Evolutionary conservation across 2,329 filamentous ascomycete species (phyloP), one percentile per base, ranked within the genome.

Genomic region (Drechmeria coniospora): DNA sequence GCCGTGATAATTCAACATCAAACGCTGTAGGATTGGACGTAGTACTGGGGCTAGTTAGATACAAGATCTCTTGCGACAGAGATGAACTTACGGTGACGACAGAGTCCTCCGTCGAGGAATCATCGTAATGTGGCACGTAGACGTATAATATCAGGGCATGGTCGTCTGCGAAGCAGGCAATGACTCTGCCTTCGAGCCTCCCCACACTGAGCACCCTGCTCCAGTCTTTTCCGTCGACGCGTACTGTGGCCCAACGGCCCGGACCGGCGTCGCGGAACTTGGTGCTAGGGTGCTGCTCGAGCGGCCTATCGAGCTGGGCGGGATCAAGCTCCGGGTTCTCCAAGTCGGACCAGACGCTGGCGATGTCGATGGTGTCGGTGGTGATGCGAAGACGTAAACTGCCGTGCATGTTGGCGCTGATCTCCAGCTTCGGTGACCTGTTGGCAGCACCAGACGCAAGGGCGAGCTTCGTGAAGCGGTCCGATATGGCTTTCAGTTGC

Each of bases 381-480:
- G 69, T 66, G 34, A 94, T 78, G 8, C 79, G 73, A 35, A 98
- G 63, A 25, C 74, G 74, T 32, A 98, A 58, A 32, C 74, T 76
- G 13, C 90, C 90, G 52, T 92, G 81, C 83, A 93, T 93, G 52
- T 94, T 98, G 17, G 86, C 90, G 29, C 78, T 78, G 23, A 95
- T 57, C 49, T 93, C 83, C 3, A 98, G 61, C 43, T 84, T 81
- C 0, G 82, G 71, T 4, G 57, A 56, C 15, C 56, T 47, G 24
- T 55, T 54, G 19, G 60, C 34, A 19, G 38, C 35, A 4, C 45
- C 41, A n/a, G 48, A 58, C 14, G 61, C 57, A 26, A 68, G 55
- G 4, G 81, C 82, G 3, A 95, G 70, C 45, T 81, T 87, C 23
- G 84, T 95, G 55, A 95, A 95, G 29, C 90, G 76, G 51, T 98